Percentiles rank a stretch among this genome's conserved stretches.
phyloP scores from a whole-genome alignment of 2,329 filamentous ascomycete species.

The Fusarium sp. region DNA sequence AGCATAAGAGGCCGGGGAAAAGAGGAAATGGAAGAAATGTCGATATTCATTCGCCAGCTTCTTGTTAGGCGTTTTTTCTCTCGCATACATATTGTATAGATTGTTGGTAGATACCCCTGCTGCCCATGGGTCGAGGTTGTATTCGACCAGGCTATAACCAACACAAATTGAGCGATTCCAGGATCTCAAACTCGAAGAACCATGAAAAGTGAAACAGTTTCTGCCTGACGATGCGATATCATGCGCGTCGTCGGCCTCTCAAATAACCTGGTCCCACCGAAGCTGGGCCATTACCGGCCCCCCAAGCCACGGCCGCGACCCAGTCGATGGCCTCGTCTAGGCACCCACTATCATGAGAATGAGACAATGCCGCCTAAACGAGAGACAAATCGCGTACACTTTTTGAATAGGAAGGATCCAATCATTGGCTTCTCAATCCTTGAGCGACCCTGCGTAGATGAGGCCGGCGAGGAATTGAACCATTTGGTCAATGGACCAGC shows the following conservation, averaged over 20 bases:
- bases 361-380: background rate
- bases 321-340: background rate
- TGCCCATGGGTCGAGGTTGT: constrained; percentile 15
- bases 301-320: constrained; percentile 23
- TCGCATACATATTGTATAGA: constrained; percentile 20
- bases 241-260: background rate
- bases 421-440: background rate
- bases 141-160: constrained; percentile 20
- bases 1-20: background rate
- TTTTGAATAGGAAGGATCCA: background rate
- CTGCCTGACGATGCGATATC: background rate
- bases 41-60: background rate
- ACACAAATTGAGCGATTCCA: constrained; percentile 20
- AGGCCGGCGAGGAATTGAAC: background rate
- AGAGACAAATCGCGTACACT: background rate
- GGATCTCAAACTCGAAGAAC: background rate
- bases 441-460: background rate
- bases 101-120: constrained; percentile 36
- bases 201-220: background rate
- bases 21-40: constrained; percentile 2
- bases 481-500: background rate
- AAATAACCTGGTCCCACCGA: constrained; percentile 18
- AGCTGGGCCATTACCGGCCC: constrained; percentile 14
- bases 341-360: background rate
- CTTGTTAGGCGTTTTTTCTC: background rate